Conservation (phyloP, 2,329 filamentous ascomycete species). For the Microdochium trichocladiopsis region DNA sequence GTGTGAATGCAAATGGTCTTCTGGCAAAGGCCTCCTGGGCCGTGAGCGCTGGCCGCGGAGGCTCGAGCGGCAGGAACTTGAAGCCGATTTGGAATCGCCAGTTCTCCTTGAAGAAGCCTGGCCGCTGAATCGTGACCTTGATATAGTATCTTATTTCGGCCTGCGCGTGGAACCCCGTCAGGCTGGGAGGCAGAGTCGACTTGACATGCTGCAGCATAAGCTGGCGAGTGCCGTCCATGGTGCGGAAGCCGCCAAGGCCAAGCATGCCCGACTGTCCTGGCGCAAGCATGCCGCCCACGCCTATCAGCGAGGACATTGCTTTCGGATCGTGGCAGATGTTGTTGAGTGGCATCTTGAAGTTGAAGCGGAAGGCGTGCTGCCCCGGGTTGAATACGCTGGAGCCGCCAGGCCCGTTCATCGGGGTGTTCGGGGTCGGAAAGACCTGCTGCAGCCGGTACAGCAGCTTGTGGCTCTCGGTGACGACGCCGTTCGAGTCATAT, state of each 20-base stretch:
- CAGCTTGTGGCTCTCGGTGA: slow-evolving; percentile 62
- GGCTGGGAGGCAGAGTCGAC: slow-evolving; percentile 78
- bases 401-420: slow-evolving; percentile 28
- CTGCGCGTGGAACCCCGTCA: slow-evolving; percentile 78
- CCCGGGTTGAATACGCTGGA: slow-evolving; percentile 59
- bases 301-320: slow-evolving; percentile 46
- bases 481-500: slow-evolving; percentile 24
- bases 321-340: slow-evolving; percentile 57
- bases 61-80: slow-evolving; percentile 89
- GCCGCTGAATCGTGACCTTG: slow-evolving; percentile 90
- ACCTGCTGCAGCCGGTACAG: slow-evolving; percentile 67
- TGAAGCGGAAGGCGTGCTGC: slow-evolving; percentile 69
- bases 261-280: slow-evolving; percentile 32
- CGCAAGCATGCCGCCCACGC: slow-evolving; percentile 42
- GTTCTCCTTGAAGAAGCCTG: slow-evolving; percentile 85
- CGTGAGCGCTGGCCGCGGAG: slow-evolving; percentile 60
- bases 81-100: slow-evolving; percentile 63
- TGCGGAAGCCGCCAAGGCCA: slow-evolving; percentile 44
- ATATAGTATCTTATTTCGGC: slow-evolving; percentile 92
- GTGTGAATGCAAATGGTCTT: slow-evolving; percentile 54
- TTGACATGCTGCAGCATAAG: slow-evolving; percentile 66
- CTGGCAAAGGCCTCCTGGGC: slow-evolving; percentile 80
- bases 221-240: slow-evolving; percentile 58
- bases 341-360: slow-evolving; percentile 72
- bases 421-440: slow-evolving; percentile 53